Evolutionary conservation across 2,329 filamentous ascomycete genomes (phyloP).

Genomic region (Monosporascus sp.): DNA sequence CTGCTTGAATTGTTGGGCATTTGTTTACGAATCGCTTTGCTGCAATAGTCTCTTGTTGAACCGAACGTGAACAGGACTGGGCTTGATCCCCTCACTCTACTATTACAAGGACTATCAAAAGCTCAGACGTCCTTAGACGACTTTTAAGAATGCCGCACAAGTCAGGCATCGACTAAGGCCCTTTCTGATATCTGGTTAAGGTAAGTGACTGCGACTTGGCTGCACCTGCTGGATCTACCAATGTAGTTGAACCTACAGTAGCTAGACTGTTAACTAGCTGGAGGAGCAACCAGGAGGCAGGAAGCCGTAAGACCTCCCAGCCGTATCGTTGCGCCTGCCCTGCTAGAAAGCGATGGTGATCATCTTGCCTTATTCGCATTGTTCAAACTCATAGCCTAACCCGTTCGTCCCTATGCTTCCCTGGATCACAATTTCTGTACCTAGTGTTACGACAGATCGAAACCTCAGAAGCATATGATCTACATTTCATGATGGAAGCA

Average conservation of each 20-base stretch:
- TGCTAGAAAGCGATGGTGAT: neutral
- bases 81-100: neutral
- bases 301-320: neutral
- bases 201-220: no score
- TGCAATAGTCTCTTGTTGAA: neutral
- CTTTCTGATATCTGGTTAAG: neutral
- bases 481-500: slow-evolving; percentile 34
- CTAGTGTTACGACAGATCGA: no score
- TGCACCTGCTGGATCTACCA: no score
- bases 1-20: no score
- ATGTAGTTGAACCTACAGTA: no score
- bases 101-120: neutral
- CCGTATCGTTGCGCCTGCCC: neutral
- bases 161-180: neutral
- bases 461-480: neutral
- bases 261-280: no score
- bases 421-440: neutral
- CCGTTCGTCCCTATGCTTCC: neutral
- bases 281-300: neutral
- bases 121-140: neutral
- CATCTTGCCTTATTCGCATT: neutral
- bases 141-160: neutral
- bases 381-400: neutral
- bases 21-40: neutral
- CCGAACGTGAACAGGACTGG: neutral